Conservation (phyloP, 1,284 basidiomycete species). For the Malassezia sp. region DNA sequence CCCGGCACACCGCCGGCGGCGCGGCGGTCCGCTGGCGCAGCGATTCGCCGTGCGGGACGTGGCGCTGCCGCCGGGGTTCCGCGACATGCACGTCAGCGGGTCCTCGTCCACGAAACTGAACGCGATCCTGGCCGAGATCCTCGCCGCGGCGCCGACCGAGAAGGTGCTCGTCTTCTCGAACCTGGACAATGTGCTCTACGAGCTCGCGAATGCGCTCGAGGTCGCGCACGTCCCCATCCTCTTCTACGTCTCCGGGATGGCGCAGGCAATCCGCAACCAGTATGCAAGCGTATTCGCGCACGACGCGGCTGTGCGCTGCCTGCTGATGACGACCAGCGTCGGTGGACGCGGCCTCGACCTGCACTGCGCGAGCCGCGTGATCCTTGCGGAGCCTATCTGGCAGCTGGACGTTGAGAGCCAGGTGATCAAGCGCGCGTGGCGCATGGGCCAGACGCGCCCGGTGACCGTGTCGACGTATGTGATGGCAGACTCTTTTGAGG, state of each 20-base stretch:
- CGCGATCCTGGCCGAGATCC: constrained; percentile 7
- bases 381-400: constrained; percentile 17
- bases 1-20: too few species aligned
- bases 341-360: constrained; percentile 17
- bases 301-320: not conserved
- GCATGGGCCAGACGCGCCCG: constrained; percentile 14
- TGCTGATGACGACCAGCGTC: constrained; percentile 15
- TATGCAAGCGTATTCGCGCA: constrained; percentile 9
- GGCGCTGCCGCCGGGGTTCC: not conserved
- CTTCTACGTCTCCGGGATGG: constrained; percentile 15
- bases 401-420: constrained; percentile 16
- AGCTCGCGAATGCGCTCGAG: constrained; percentile 13
- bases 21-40: too few species aligned
- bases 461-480: constrained; percentile 15
- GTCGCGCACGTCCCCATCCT: constrained; percentile 9
- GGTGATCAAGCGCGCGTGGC: constrained; percentile 19
- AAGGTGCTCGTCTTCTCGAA: constrained; percentile 17
- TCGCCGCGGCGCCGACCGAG: not conserved
- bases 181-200: constrained; percentile 12
- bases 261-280: constrained; percentile 13
- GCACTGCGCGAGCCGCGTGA: constrained; percentile 14
- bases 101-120: constrained; percentile 13
- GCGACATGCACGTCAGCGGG: not conserved
- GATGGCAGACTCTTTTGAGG: constrained; percentile 10
- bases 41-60: too few species aligned